Percentiles rank a stretch among this genome's conserved stretches.
These are phyloP conservation scores for Russula sp. DNA, from an alignment of 768 basidiomycete species.

Conservation along the genomic window DNA sequence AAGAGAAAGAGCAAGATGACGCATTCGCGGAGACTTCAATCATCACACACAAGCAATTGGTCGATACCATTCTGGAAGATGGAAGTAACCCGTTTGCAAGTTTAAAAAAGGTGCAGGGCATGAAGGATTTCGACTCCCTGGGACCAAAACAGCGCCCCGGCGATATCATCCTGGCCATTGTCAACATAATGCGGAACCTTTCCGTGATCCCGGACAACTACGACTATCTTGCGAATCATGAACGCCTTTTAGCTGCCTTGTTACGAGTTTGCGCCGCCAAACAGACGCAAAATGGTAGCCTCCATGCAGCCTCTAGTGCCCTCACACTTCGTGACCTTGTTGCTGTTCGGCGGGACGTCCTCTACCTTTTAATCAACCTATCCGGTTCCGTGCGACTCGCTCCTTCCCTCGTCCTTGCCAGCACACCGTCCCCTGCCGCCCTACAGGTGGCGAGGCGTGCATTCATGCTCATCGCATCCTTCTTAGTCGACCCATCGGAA, in stretches of 20 bases:
- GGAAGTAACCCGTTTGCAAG: conserved; percentile 56
- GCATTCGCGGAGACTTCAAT: conserved; percentile 29
- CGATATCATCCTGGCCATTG: conserved; percentile 59
- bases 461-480: conserved; percentile 66
- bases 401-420: conserved; percentile 34
- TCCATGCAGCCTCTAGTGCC: conserved; percentile 44
- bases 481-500: conserved; percentile 65
- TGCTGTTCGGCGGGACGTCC: conserved; percentile 66
- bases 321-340: conserved; percentile 71
- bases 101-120: conserved; percentile 44
- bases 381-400: conserved; percentile 48
- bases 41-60: conserved; percentile 60
- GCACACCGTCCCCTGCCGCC: conserved; percentile 32
- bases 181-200: conserved; percentile 85
- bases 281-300: conserved; percentile 25
- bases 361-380: conserved; percentile 63
- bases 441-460: conserved; percentile 48
- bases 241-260: conserved; percentile 57
- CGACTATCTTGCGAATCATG: conserved; percentile 57
- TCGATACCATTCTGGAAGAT: conserved; percentile 51
- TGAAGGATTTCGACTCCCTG: conserved; percentile 38
- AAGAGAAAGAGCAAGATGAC: conserved; percentile 34
- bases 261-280: conserved; percentile 54
- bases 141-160: conserved; percentile 64
- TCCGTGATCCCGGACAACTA: conserved; percentile 69